Evolutionary conservation across 108 stramenopile species (phyloP), one percentile per base, ranked within the genome.

Genomic region (Skeletonema potamos): DNA sequence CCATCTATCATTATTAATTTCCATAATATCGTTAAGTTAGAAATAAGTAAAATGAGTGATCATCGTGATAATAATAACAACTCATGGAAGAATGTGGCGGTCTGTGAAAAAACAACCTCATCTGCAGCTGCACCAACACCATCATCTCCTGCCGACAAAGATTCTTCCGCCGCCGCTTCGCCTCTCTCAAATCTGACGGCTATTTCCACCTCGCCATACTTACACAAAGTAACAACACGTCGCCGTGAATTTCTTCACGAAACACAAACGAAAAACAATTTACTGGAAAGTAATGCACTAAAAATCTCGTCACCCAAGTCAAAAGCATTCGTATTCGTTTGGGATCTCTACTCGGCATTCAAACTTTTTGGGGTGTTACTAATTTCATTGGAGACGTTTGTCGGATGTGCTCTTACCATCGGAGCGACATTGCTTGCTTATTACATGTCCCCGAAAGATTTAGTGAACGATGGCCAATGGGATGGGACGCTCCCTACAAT

Each of bases 361-460:
- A 43, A 34, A 22, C 77, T 86, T 58, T 79, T 88, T 37, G 63
- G 66, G 3, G 33, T 56, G 28, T 78, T 84, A 66, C 64, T 88
- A 8, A 54, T 84, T 20, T 85, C 64, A 17, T 33, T 86, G n/a
- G 85, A 87, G 51, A 75, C 83, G 11, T 28, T 87, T 8, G 27
- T 90, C 1, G 81, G 79, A 7, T 75, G 78, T 15, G 70, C 64
- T 7, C 56, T 90, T 54, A 84, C 77, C 18, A 85, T 90, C 8
- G 82, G 72, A 0, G 65, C 84, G 43, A 90, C 87, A 0, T 8
- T 85, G 2, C 59, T 72, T 22, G 54, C 57, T 15, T 76, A 81
- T 51, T 72, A 71, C 27, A 69, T 27, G 61, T 46, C 24, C 44
- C 64, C 37, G 11, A 22, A 10, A 7, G 30, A 13, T 20, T 6